Conservation (phyloP, 2,329 filamentous ascomycete species). For the Paraphoma sp. region DNA sequence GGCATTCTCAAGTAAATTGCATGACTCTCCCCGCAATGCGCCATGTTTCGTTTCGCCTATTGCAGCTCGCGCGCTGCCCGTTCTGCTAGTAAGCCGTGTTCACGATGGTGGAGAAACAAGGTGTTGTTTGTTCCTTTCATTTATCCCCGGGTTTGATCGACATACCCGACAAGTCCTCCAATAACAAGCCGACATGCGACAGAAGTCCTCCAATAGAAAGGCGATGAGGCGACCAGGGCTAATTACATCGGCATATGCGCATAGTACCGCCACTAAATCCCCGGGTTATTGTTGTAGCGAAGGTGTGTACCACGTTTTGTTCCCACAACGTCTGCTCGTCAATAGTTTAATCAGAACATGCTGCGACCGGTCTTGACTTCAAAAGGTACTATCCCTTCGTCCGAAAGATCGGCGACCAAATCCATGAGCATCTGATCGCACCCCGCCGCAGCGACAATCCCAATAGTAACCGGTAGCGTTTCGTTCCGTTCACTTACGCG, state of each 20-base stretch:
- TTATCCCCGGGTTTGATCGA: constrained; percentile 15
- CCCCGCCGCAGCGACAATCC: constrained; percentile 14
- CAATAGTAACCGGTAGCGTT: constrained; percentile 18
- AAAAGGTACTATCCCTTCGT: constrained; percentile 7
- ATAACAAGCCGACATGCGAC: background rate
- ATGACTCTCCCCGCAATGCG: background rate
- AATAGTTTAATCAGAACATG: constrained; percentile 4
- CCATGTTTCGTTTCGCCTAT: background rate
- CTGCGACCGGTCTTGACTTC: constrained; percentile 15
- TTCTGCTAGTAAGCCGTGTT: background rate
- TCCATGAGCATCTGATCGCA: constrained; percentile 20
- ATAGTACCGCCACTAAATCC: background rate
- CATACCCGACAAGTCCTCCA: constrained; percentile 14
- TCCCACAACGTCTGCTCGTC: background rate
- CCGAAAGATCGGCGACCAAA: constrained; percentile 13
- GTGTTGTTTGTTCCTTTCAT: constrained; percentile 16
- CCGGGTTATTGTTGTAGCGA: background rate
- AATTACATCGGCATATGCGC: background rate
- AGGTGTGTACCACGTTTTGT: background rate
- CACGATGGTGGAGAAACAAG: constrained; percentile 1
- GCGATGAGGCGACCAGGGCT: background rate
- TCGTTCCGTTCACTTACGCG: constrained; percentile 14
- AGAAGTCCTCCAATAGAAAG: constrained; percentile 17
- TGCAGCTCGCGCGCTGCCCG: background rate
- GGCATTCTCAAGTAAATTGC: background rate